Base-by-base conservation (phyloP, 148 eudicot species). In the Camellia granthamiana region DNA sequence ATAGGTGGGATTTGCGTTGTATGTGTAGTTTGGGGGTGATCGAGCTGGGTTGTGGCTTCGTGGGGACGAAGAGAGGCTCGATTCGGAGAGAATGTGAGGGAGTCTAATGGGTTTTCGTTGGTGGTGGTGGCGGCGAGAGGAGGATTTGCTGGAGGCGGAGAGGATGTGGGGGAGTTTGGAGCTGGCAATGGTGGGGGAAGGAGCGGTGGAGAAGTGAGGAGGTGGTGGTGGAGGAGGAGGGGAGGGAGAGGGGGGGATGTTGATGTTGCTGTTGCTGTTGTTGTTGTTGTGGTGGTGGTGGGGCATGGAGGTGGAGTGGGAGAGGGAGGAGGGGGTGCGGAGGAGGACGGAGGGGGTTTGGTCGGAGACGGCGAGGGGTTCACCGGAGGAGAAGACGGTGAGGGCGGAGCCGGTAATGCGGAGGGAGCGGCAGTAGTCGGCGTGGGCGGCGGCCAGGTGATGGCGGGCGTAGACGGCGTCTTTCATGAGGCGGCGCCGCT, bases 401-500 rank as follows among this genome's bases (percentile, higher is more conserved):
- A 96, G 93, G 12, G 98, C 90, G 63, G 94, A 84, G 78, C 94
- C 99, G 69, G 99, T 96, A 69, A 76, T 4, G 12, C 91, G 91
- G 72, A 96, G 94, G 65, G 94, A 92, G 51, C 90, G 95, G 90
- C 89, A 88, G 93, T 96, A 96, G 84, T 91, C 97, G 73, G 97
- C 82, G 87, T 93, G 97, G 4, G 97, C 94, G 76, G 97, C 97
- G 85, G 99, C 93, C 74, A 96, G 89, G 92, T 93, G 97, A 88
- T 94, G 99, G 87, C 99, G 98, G 42, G 98, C 87, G 82, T 63
- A 85, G 84, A 96, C 98, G 41, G 98, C 95, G 16, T 90, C 98
- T 60, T 93, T 92, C 69, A 94, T 94, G 2, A 92, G 80, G 52
- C 95, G 95, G 71, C 99, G 93, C 0, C 99, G 95, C 52, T 96